Evolutionary conservation across 2,329 filamentous ascomycete species (phyloP).

Genomic region (Hymenoscyphus occultus): DNA sequence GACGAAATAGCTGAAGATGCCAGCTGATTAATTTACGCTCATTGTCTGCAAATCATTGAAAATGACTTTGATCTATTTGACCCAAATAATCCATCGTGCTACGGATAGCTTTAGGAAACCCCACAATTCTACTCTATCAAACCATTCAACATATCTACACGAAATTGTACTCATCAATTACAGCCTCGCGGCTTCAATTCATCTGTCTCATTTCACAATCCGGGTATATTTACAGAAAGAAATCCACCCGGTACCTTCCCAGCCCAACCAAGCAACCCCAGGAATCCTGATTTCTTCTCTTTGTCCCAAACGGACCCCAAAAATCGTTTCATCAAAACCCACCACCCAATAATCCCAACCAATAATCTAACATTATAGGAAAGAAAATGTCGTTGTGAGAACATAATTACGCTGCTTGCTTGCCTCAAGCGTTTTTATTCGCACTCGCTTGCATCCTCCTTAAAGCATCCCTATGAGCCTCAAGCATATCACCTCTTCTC

Average conservation of each 20-base stretch:
- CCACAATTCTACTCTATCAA: neutral
- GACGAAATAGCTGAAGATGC: too few relatives aligned
- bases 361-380: neutral
- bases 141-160: neutral
- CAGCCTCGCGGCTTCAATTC: neutral
- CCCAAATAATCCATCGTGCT: neutral
- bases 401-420: neutral
- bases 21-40: too few relatives aligned
- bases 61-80: neutral
- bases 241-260: neutral
- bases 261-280: neutral
- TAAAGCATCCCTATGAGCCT: conserved; percentile 76
- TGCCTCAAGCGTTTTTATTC: conserved; percentile 18
- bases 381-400: neutral
- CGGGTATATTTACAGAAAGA: neutral
- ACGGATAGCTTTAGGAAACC: neutral
- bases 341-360: neutral
- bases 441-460: conserved; percentile 64
- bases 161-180: neutral
- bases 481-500: conserved; percentile 70
- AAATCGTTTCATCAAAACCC: neutral
- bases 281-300: neutral
- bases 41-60: neutral
- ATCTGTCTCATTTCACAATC: neutral
- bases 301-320: neutral